Evolutionary conservation across 2,329 filamentous ascomycete species (phyloP).

Genomic region (Bisporella sp.): DNA sequence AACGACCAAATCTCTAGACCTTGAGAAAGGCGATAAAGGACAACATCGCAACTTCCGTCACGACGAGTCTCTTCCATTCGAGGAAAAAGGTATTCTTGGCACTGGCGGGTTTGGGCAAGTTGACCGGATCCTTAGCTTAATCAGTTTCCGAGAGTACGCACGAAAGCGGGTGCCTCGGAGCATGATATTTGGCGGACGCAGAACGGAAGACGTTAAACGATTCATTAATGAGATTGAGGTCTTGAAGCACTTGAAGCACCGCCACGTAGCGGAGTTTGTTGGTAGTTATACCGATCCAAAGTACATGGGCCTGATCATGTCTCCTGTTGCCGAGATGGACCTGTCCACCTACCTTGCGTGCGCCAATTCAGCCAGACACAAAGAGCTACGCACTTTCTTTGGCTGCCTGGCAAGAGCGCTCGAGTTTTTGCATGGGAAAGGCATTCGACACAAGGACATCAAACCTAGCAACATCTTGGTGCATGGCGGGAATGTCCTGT

Average conservation of each 20-base stretch:
- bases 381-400: slow-evolving; percentile 18
- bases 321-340: slow-evolving; percentile 20
- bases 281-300: slow-evolving; percentile 19
- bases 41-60: slow-evolving; percentile 19
- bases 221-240: slow-evolving; percentile 6
- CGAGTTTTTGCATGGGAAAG: slow-evolving; percentile 9
- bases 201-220: slow-evolving; percentile 1
- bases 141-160: slow-evolving; percentile 4
- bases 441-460: slow-evolving; percentile 8
- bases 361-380: neutral
- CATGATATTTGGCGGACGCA: neutral
- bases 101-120: slow-evolving; percentile 21
- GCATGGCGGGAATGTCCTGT: slow-evolving; percentile 1
- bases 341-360: slow-evolving; percentile 6
- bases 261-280: slow-evolving; percentile 2
- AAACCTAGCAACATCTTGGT: slow-evolving; percentile 9
- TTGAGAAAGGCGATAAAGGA: slow-evolving; percentile 22
- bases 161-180: neutral
- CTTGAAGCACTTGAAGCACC: slow-evolving; percentile 3
- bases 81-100: slow-evolving; percentile 17
- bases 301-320: slow-evolving; percentile 18
- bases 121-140: slow-evolving; percentile 14
- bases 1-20: slow-evolving; percentile 18
- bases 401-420: slow-evolving; percentile 16
- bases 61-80: slow-evolving; percentile 19